phyloP scores from a whole-genome alignment of 2,329 filamentous ascomycete genomes.

The Fusarium verticillioides region DNA sequence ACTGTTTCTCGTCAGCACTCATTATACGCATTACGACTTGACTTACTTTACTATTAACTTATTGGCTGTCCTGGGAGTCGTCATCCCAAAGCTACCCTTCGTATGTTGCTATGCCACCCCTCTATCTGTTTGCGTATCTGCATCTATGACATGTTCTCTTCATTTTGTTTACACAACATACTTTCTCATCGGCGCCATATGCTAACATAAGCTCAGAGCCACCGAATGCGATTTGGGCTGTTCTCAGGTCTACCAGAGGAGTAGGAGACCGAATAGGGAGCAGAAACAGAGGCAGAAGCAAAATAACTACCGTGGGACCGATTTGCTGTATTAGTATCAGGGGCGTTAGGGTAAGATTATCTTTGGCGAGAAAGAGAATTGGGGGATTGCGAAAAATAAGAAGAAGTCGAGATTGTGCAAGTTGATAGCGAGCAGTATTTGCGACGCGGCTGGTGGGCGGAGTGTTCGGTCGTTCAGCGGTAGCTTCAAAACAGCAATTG shows the following conservation, averaged over 20 bases:
- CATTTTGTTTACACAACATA: neutral
- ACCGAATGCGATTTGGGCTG: constrained; percentile 80
- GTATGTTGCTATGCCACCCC: constrained; percentile 66
- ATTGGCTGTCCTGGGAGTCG: constrained; percentile 87
- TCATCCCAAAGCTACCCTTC: constrained; percentile 95
- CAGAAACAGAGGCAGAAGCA: neutral
- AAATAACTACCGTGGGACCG: constrained; percentile 25
- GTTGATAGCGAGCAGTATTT: constrained; percentile 52
- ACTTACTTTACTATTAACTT: constrained; percentile 98
- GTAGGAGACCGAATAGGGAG: constrained; percentile 19
- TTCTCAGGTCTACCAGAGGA: constrained; percentile 78
- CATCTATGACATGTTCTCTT: neutral
- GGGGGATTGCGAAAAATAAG: constrained; percentile 39
- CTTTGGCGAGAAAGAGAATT: constrained; percentile 39
- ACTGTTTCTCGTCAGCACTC: constrained; percentile 94
- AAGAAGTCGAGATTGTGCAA: constrained; percentile 41
- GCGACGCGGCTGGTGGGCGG: constrained; percentile 45
- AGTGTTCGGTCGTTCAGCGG: constrained; percentile 45
- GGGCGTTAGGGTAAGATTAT: constrained; percentile 42
- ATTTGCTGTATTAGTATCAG: constrained; percentile 41
- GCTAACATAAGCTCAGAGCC: constrained; percentile 65
- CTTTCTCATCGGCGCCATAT: constrained; percentile 1
- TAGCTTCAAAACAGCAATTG: constrained; percentile 49
- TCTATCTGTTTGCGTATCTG: neutral
- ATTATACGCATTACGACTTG: constrained; percentile 98